Percentiles rank a stretch among this genome's conserved stretches.
Conservation (phyloP, 257 asterid genomes). For the Echites panduratus region DNA sequence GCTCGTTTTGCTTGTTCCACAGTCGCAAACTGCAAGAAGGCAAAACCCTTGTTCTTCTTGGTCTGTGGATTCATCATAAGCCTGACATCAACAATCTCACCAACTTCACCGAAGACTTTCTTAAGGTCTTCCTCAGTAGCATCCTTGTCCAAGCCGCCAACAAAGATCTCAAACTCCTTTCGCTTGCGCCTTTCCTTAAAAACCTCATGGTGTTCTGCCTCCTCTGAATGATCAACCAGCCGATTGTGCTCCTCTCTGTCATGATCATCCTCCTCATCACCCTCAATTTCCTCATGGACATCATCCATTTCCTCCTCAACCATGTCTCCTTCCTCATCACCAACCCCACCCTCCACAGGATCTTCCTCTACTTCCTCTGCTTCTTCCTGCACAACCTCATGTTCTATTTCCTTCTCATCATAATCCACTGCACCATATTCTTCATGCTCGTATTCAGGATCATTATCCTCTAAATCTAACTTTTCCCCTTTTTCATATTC, state of each 20-base stretch:
- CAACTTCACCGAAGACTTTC: conserved; percentile 81
- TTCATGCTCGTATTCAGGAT: conserved; percentile 92
- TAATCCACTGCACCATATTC: conserved; percentile 75
- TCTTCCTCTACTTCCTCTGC: conserved; percentile 61
- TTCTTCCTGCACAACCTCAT: conserved; percentile 54
- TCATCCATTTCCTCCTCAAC: conserved; percentile 63
- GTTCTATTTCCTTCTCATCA: conserved; percentile 84
- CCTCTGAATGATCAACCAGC: conserved; percentile 70
- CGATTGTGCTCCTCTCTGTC: conserved; percentile 48
- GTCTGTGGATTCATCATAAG: conserved; percentile 98
- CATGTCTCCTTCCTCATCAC: conserved; percentile 52
- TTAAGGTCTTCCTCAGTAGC: conserved; percentile 88
- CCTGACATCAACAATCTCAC: conserved; percentile 89
- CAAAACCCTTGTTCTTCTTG: conserved; percentile 94
- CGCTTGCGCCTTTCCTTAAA: conserved; percentile 87
- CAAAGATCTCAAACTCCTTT: conserved; percentile 91
- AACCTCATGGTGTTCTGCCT: conserved; percentile 78
- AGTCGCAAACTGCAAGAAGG: conserved; percentile 91
- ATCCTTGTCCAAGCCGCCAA: conserved; percentile 98
- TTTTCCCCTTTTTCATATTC: conserved; percentile 83
- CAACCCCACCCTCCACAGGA: conserved; percentile 51
- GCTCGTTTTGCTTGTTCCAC: conserved; percentile 94
- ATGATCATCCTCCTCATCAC: conserved; percentile 56
- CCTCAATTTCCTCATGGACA: conserved; percentile 60
- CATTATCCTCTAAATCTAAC: conserved; percentile 93